Percentiles rank a stretch among this genome's conserved stretches.
These are phyloP conservation scores for Aspergillus conjunctus DNA, from an alignment of 495 filamentous ascomycete genomes.

Conservation along the genomic window DNA sequence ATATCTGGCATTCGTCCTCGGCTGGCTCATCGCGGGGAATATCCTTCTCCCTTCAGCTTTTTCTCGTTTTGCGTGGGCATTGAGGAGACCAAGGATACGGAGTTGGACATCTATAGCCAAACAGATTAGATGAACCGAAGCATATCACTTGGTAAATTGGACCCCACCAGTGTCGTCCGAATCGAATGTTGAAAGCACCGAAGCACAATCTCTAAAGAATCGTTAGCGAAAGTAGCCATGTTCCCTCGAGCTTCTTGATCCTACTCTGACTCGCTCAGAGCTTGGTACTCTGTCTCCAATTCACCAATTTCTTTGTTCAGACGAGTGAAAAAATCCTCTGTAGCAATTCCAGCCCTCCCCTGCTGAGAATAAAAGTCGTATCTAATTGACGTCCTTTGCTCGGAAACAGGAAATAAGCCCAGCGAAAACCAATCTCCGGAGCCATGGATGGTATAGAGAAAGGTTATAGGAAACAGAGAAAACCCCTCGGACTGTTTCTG, in stretches of 20 bases:
- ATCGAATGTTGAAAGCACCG: background rate
- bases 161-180: constrained; percentile 13
- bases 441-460: constrained; percentile 18
- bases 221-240: background rate
- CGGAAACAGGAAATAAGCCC: constrained; percentile 24
- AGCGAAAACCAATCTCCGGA: constrained; percentile 24
- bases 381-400: constrained; percentile 25
- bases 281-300: constrained; percentile 22
- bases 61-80: constrained; percentile 38
- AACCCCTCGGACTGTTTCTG: constrained; percentile 6
- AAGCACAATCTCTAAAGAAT: background rate
- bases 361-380: constrained; percentile 26
- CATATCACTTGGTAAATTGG: background rate
- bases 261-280: constrained; percentile 1
- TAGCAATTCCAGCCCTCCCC: background rate
- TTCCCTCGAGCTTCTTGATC: background rate
- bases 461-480: constrained; percentile 24
- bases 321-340: background rate
- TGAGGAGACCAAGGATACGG: constrained; percentile 26
- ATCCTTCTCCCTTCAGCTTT: constrained; percentile 28
- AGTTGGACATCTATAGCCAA: constrained; percentile 8
- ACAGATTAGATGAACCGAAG: background rate
- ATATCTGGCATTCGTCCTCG: constrained; percentile 33
- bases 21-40: constrained; percentile 36
- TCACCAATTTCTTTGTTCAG: constrained; percentile 8